Conservation (phyloP, 2,329 filamentous ascomycete species). For the Pseudocercospora musae region DNA sequence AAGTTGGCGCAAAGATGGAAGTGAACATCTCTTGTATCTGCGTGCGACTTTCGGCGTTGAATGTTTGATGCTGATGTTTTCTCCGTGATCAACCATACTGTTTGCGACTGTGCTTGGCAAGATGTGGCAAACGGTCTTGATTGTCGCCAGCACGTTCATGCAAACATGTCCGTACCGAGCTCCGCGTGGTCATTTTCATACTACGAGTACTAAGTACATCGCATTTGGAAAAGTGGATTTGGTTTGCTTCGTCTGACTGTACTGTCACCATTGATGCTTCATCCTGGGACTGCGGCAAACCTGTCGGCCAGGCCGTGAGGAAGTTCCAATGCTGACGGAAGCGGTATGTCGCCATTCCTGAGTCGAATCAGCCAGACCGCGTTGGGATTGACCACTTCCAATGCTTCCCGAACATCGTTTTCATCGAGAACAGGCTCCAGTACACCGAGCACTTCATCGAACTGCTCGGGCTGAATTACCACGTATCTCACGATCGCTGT, state of each 20-base stretch:
- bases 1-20: background rate
- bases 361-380: conserved; percentile 69
- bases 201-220: background rate
- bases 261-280: background rate
- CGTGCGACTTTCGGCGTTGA: conserved; percentile 8
- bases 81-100: background rate
- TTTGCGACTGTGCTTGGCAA: conserved; percentile 1
- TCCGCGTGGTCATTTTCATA: background rate
- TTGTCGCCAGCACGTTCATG: conserved; percentile 15
- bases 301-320: background rate
- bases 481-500: conserved; percentile 61
- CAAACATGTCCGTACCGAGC: conserved; percentile 12
- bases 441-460: conserved; percentile 68
- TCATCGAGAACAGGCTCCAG: conserved; percentile 43
- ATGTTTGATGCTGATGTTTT: conserved; percentile 12
- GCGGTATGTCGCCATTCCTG: conserved; percentile 13
- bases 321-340: conserved; percentile 1
- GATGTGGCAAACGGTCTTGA: conserved; percentile 15
- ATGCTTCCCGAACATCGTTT: conserved; percentile 51
- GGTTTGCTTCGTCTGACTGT: background rate
- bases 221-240: background rate
- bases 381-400: conserved; percentile 67
- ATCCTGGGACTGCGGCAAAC: conserved; percentile 15
- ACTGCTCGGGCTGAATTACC: conserved; percentile 62
- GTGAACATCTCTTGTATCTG: conserved; percentile 6